Base-by-base conservation (phyloP, 768 basidiomycete species). In the Amyloporia xantha region DNA sequence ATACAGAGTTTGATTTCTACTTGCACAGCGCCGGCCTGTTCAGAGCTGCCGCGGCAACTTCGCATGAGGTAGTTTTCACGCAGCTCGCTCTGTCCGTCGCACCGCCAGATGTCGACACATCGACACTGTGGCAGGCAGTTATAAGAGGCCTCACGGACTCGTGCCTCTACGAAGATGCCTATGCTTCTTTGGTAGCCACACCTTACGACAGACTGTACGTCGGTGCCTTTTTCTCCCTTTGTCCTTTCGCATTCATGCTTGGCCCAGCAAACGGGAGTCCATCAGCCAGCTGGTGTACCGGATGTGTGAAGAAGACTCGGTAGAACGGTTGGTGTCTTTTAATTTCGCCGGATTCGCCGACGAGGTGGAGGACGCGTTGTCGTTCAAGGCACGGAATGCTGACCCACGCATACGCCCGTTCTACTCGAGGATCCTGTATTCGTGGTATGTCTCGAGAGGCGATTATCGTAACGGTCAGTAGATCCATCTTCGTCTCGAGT, bases 371-470 rank as follows among this genome's bases (percentile, higher is more conserved):
- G 81, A 79, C 37, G 82, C 86, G 13, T 72, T 99, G 36, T 78
- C 86, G 17, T 97, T 94, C 73, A 95, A 97, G 65, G 89, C 92
- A 5, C 80, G 94, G 52, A 95, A 97, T 64, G 84, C 85, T 15
- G 91, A 99, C 68, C 92, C 95, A 42, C 79, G 89, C 38, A 69
- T 83, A 33, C 78, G 75, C 30, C 94, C 94, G 0, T 84, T 81
- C 61, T 98, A 95, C 70, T 84, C 91, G 28, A 79, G 82, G 59
- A 90, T 98, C 47, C 68, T 98, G n/a, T 95, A 96, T 67, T 84
- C 91, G 41, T 98, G 92, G 92, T 86, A 92, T 64, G 78, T 86
- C 57, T 75, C 78, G 48, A 75, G 89, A 63, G 88, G 89, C 23
- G 92, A 97, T 64, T 92, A 93, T 68, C 81, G 91, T 44, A 91